phyloP scores from a whole-genome alignment of 2,329 filamentous ascomycete species.

The Aspergillus quadricinctus region DNA sequence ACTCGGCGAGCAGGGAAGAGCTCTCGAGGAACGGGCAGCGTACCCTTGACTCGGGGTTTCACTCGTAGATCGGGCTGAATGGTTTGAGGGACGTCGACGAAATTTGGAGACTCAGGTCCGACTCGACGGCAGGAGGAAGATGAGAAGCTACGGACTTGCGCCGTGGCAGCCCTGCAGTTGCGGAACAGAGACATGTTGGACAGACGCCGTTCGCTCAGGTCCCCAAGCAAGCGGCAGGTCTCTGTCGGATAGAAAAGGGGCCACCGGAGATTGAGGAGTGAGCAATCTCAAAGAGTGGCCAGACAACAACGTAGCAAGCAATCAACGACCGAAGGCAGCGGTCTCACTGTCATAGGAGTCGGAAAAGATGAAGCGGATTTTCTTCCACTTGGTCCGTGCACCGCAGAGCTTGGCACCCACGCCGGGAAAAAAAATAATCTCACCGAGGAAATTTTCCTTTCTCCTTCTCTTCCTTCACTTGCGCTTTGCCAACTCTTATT shows the following conservation, averaged over 20 bases:
- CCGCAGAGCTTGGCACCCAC: slow-evolving; percentile 27
- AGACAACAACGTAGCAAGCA: slow-evolving; percentile 6
- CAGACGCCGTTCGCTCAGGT: background rate
- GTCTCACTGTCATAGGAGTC: slow-evolving; percentile 15
- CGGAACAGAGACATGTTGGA: slow-evolving; percentile 35
- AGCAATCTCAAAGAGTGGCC: slow-evolving; percentile 2
- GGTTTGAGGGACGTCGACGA: slow-evolving; percentile 74
- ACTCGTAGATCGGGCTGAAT: slow-evolving; percentile 62
- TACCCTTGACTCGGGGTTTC: slow-evolving; percentile 61
- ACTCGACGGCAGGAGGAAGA: slow-evolving; percentile 34
- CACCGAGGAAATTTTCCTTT: slow-evolving; percentile 12
- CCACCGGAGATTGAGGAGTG: background rate
- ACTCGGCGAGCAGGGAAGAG: slow-evolving; percentile 63
- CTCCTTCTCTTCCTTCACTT: slow-evolving; percentile 26
- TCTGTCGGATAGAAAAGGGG: background rate
- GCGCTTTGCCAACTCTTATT: slow-evolving; percentile 28
- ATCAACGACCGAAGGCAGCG: slow-evolving; percentile 16
- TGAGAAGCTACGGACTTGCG: slow-evolving; percentile 39
- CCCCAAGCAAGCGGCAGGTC: background rate
- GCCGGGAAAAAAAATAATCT: slow-evolving; percentile 28
- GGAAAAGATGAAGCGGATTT: slow-evolving; percentile 35
- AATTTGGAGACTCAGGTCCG: slow-evolving; percentile 77
- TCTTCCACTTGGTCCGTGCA: slow-evolving; percentile 35
- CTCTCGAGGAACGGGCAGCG: slow-evolving; percentile 75
- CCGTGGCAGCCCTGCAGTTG: slow-evolving; percentile 30